A percentile compares a stretch with the other conserved stretches of the same genome.
These are phyloP conservation scores for Botrytis pseudocinerea DNA, from an alignment of 2,329 filamentous ascomycete genomes.

Conservation along the genomic window DNA sequence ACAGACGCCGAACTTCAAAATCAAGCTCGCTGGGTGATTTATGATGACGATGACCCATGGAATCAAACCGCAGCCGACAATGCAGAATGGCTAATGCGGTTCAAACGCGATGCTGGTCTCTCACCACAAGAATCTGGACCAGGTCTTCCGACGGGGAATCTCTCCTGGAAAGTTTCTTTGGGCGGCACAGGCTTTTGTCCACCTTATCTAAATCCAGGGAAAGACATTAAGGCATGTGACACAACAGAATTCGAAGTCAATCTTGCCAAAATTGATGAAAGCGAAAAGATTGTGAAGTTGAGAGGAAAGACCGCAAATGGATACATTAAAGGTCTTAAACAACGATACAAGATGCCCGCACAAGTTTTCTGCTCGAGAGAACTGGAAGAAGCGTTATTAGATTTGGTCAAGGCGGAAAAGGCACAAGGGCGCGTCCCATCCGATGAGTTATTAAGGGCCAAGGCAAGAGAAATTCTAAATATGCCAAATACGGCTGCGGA, in stretches of 20 bases:
- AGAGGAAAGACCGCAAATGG: constrained; percentile 50
- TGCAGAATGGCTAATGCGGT: constrained; percentile 61
- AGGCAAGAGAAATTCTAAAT: constrained; percentile 52
- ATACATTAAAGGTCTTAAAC: constrained; percentile 48
- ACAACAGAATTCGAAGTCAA: constrained; percentile 39
- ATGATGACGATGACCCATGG: constrained; percentile 65
- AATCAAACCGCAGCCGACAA: constrained; percentile 66
- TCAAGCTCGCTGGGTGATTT: constrained; percentile 63
- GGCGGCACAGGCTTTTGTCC: constrained; percentile 58
- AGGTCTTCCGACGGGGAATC: constrained; percentile 46
- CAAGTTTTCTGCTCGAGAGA: constrained; percentile 59
- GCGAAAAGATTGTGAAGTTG: constrained; percentile 45
- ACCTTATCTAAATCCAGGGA: constrained; percentile 51
- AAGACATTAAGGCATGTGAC: constrained; percentile 42
- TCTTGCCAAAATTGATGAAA: constrained; percentile 23
- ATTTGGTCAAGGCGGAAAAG: constrained; percentile 49
- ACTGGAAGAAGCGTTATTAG: constrained; percentile 55
- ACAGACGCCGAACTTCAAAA: constrained; percentile 62
- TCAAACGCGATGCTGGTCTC: constrained; percentile 60
- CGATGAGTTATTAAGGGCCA: constrained; percentile 50
- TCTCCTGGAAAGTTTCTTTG: constrained; percentile 50
- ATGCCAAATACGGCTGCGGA: constrained; percentile 54
- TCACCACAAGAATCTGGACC: constrained; percentile 51
- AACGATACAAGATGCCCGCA: constrained; percentile 49
- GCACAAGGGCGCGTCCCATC: constrained; percentile 47